Conservation (phyloP, 805 yeast species). For the Saccharomycopsis sp. region DNA sequence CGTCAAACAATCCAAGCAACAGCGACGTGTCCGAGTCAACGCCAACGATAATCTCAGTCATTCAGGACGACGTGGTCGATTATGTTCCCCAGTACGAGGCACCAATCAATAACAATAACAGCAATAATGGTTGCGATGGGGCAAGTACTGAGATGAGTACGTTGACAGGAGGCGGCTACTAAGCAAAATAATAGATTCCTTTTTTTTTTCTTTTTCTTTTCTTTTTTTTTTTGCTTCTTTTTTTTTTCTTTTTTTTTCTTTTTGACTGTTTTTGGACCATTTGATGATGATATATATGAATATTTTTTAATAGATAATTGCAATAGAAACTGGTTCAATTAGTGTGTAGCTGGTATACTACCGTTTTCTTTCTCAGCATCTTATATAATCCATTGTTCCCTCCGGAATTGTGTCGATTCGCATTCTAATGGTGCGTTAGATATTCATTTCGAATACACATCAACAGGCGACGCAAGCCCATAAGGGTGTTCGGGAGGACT, state of each 20-base stretch:
- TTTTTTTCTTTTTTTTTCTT: not conserved
- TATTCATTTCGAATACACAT: no score
- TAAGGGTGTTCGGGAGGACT: no score
- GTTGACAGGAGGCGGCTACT: not conserved
- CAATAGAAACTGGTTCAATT: no score
- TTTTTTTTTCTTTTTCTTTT: not conserved
- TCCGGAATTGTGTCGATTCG: no score
- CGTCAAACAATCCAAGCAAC: no score
- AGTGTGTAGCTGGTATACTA: no score
- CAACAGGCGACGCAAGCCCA: no score
- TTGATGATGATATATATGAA: no score
- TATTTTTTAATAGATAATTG: no score
- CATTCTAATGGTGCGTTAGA: no score
- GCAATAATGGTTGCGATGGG: not conserved
- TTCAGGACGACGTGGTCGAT: constrained; percentile 15
- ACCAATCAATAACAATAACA: not conserved
- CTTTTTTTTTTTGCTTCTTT: not conserved
- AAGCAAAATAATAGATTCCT: not conserved
- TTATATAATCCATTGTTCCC: no score
- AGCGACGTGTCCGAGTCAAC: constrained; percentile 26
- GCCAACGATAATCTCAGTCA: not conserved
- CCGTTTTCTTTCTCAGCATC: no score
- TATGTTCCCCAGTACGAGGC: constrained; percentile 18
- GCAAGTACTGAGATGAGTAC: not conserved
- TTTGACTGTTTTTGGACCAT: not conserved